Evolutionary conservation across 2,329 filamentous ascomycete species (phyloP), one percentile per base, ranked within the genome.

Genomic region (Trichophyton rubrum): DNA sequence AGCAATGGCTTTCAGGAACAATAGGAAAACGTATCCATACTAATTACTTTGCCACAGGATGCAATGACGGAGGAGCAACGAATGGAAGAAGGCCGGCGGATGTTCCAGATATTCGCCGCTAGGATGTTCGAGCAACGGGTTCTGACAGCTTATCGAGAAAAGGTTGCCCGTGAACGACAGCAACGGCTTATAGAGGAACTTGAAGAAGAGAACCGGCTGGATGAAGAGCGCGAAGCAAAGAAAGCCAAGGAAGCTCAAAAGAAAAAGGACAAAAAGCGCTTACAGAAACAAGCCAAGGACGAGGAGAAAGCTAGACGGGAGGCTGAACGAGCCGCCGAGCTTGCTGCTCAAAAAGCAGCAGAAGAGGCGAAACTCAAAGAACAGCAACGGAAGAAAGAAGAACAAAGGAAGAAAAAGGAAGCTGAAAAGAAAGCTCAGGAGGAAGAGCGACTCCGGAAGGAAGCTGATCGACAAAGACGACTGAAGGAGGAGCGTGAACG

Each of bases 71-170:
- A 97, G 78, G 90, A 96, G 77, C 91, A 97, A 78, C 88, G 93
- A 63, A 97, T 99, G 93, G 91, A 97, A 73, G 93, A 99, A 79
- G 93, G 93, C 63, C 85, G 93, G 61, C 83, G 92, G 67, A 99
- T 99, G 93, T 99, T 99, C 72, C 93, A 99, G 73, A 97, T 99
- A 73, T 99, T 99, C 74, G 93, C 93, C 63, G 93, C 93, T 61
- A 86, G 93, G 64, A 99, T 99, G 93, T 99, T 99, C 73, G 93
- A 99, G 77, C 93, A 99, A 73, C 83, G 93, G 64, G 93, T 99
- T 22, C 80, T 99, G 62, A 92, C 89, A 47, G 93, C 93, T n/a
- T 99, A 99, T 75, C 88, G 90, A 73, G 92, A 97, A 76, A 96
- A 96, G 73, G 92, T 99, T 2, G 90, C 93, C 17, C 85, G 87